Conservation (phyloP, 2,329 filamentous ascomycete genomes). For the Didymella arachidicola region DNA sequence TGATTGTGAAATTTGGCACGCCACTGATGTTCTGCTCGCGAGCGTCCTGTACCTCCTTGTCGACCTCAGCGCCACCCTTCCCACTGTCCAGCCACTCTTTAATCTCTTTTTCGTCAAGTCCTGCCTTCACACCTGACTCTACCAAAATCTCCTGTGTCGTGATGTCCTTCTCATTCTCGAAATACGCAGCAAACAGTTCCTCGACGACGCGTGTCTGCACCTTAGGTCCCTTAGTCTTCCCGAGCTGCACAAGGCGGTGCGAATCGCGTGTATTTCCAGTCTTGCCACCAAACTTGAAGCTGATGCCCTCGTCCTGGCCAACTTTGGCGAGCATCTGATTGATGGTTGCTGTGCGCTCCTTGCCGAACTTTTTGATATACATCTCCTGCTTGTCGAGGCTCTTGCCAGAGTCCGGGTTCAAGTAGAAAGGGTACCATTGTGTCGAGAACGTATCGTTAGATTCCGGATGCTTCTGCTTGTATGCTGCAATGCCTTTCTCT, state of each 20-base stretch:
- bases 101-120: constrained; percentile 53
- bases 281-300: constrained; percentile 74
- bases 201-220: constrained; percentile 57
- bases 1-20: constrained; percentile 79
- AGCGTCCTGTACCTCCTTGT: constrained; percentile 57
- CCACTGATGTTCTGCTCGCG: constrained; percentile 64
- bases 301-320: constrained; percentile 72
- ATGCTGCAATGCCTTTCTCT: constrained; percentile 72
- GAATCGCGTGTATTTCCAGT: constrained; percentile 81
- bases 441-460: constrained; percentile 74
- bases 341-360: constrained; percentile 66
- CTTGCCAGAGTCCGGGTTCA: constrained; percentile 71
- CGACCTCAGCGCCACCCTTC: constrained; percentile 56
- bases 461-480: constrained; percentile 67
- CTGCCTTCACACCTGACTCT: constrained; percentile 53
- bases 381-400: constrained; percentile 63
- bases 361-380: constrained; percentile 70
- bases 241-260: constrained; percentile 75
- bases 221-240: constrained; percentile 60
- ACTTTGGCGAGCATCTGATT: constrained; percentile 64
- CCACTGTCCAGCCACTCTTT: constrained; percentile 55
- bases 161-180: constrained; percentile 59
- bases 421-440: constrained; percentile 81
- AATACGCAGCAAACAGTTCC: constrained; percentile 54
- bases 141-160: constrained; percentile 53